Conservation (phyloP, 306 rosid genomes). For the Lathyrus oleraceus region DNA sequence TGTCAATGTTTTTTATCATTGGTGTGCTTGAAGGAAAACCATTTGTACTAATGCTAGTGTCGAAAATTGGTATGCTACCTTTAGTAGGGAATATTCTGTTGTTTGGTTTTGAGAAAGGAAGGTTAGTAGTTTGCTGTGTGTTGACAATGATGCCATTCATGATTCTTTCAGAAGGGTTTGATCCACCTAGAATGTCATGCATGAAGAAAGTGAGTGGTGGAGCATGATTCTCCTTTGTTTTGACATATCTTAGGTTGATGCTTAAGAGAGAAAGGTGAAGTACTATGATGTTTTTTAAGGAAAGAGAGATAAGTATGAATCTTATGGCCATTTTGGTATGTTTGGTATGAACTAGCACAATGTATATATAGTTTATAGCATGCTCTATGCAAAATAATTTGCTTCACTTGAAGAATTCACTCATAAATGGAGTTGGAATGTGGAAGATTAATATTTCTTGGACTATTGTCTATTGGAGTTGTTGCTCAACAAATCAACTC, state of each 20-base stretch:
- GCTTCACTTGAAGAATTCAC: too few relatives aligned
- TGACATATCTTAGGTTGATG: not conserved
- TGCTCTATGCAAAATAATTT: too few relatives aligned
- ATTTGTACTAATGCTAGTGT: constrained; percentile 13
- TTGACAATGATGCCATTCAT: constrained; percentile 34
- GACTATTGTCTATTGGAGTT: constrained; percentile 1
- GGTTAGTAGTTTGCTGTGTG: constrained; percentile 30
- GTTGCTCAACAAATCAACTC: not conserved
- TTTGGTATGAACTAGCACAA: not conserved
- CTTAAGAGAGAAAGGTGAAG: constrained; percentile 26
- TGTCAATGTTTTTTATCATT: constrained; percentile 32
- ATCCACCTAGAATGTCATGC: constrained; percentile 49
- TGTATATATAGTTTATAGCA: not conserved
- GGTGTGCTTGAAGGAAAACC: not conserved
- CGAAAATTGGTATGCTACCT: constrained; percentile 35
- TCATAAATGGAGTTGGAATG: not conserved
- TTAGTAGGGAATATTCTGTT: constrained; percentile 39
- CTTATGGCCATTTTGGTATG: constrained; percentile 29
- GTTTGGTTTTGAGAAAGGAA: constrained; percentile 54
- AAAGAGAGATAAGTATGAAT: not conserved
- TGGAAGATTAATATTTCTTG: not conserved
- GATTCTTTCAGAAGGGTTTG: constrained; percentile 49
- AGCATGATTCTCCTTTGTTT: not conserved
- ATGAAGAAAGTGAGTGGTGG: constrained; percentile 39
- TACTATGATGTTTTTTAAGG: not conserved